A percentile compares a stretch with the other conserved stretches of the same genome.
Evolutionary conservation across 2,329 filamentous ascomycete species (phyloP).

Genomic region (Colletotrichum destructivum): DNA sequence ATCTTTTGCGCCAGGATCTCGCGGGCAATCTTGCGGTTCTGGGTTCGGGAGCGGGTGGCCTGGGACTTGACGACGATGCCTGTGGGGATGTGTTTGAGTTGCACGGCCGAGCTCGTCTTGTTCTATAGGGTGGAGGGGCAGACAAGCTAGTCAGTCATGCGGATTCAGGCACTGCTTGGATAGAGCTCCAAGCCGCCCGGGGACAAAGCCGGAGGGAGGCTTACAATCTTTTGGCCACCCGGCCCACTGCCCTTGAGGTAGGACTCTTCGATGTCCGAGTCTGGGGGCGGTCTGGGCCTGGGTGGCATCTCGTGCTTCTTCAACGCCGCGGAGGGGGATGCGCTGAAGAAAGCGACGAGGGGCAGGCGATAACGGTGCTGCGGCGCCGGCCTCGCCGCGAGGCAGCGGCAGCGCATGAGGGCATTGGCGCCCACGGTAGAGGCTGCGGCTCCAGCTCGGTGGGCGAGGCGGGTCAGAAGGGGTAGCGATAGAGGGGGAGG

Average conservation of each 20-base stretch:
- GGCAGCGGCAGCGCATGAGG: conserved; percentile 15
- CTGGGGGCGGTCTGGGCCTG: conserved; percentile 79
- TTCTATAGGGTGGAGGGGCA: conserved; percentile 68
- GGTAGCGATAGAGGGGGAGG: conserved; percentile 12
- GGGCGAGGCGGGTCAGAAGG: conserved; percentile 9
- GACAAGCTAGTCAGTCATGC: conserved; percentile 15
- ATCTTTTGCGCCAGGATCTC: conserved; percentile 81
- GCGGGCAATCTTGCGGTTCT: conserved; percentile 90
- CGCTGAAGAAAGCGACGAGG: conserved; percentile 49
- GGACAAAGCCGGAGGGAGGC: conserved; percentile 42
- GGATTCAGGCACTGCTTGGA: conserved; percentile 22
- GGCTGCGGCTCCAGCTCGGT: conserved; percentile 4
- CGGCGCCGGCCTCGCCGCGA: conserved; percentile 15
- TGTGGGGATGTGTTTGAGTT: conserved; percentile 90
- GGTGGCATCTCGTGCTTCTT: conserved; percentile 78
- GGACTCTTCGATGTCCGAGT: conserved; percentile 84
- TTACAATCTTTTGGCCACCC: conserved; percentile 94
- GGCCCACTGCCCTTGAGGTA: conserved; percentile 95
- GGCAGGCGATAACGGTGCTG: background rate
- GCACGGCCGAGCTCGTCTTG: conserved; percentile 96
- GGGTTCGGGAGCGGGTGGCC: conserved; percentile 86
- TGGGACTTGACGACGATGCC: conserved; percentile 96
- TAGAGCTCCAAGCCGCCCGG: conserved; percentile 3
- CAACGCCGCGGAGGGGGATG: conserved; percentile 47
- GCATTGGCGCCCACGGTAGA: conserved; percentile 17